Base-by-base conservation (phyloP, 768 basidiomycete genomes). In the Auriscalpium orientale region DNA sequence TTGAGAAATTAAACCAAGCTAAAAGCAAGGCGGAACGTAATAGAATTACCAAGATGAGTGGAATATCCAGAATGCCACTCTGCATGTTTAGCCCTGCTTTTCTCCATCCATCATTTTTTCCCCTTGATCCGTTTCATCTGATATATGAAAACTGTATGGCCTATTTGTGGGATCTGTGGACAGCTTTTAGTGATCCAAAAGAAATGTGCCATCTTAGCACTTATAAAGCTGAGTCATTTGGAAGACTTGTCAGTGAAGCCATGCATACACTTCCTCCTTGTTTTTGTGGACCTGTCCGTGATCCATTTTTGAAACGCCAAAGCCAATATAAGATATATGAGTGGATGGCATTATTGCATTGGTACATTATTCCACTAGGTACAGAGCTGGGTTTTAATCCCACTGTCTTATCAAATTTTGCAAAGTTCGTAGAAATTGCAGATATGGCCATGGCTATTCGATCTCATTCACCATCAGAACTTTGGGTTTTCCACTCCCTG, bases 351-450 rank as follows among this genome's bases (percentile, higher is more conserved):
- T 40, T 40, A 40, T 16, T 40, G 9, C 38, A 40, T 16, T 40
- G 38, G 38, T 40, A 40, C 38, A 40, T 40, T 40, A 40, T 40
- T 9, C 38, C 38, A 40, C 9, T 40, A 9, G 38, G 38, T 40
- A 40, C 16, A 40, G 38, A 40, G 38, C 38, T 40, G 16, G 38
- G 38, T 40, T 40, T 40, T 35, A 21, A 50, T 8, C 13, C 46
- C 34, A 46, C 38, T 28, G 68, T 70, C 8, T 40, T 52, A 13
- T 10, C 9, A 40, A 52, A 52, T 22, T 52, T 43, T 44, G 9
- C 43, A 0, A 28, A 43, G n/a, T 53, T 53, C 45, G 52, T 53
- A 15, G 16, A 43, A 11, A 18, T 34, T 10, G n/a, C 45, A 28
- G 52, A 53, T 28, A 8, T 10, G 13, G 52, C 43, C 4, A 53